A percentile compares a stretch with the other conserved stretches of the same genome.
Conservation (phyloP, 2,329 filamentous ascomycete genomes). For the Pseudocercospora crystallina region DNA sequence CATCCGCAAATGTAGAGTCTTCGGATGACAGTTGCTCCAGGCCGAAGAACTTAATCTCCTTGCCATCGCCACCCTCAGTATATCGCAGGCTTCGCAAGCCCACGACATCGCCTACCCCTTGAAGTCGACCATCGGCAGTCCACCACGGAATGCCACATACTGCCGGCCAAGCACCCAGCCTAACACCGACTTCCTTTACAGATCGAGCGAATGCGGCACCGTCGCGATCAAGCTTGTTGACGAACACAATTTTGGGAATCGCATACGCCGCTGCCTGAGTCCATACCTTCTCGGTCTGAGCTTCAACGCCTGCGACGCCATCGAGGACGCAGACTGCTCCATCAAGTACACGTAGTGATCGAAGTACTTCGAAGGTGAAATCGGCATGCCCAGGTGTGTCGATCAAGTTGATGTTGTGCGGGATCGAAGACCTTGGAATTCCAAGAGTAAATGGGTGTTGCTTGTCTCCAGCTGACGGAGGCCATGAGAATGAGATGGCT, state of each 20-base stretch:
- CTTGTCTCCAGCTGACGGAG: conserved; percentile 49
- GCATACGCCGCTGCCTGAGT: conserved; percentile 79
- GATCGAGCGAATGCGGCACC: conserved; percentile 81
- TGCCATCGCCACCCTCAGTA: conserved; percentile 65
- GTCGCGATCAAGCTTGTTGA: conserved; percentile 84
- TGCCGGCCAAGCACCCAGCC: conserved; percentile 80
- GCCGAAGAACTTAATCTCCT: conserved; percentile 51
- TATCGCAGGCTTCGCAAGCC: conserved; percentile 74
- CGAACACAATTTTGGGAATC: conserved; percentile 78
- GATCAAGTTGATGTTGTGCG: conserved; percentile 83
- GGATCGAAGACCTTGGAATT: conserved; percentile 50
- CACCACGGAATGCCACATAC: conserved; percentile 97
- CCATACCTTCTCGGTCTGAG: conserved; percentile 97
- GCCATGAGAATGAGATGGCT: conserved; percentile 94
- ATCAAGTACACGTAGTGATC: conserved; percentile 83
- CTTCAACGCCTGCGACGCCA: conserved; percentile 90
- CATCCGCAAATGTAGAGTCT: conserved; percentile 56
- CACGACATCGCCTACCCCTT: conserved; percentile 82
- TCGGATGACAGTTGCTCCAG: conserved; percentile 54
- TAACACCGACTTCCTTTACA: conserved; percentile 78
- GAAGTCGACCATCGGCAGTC: conserved; percentile 69
- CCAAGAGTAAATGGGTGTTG: conserved; percentile 22
- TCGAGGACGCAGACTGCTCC: conserved; percentile 92
- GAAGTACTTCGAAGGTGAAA: conserved; percentile 93
- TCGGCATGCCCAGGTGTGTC: conserved; percentile 97